Conservation (phyloP, 768 basidiomycete genomes). For the Bullera alba region DNA sequence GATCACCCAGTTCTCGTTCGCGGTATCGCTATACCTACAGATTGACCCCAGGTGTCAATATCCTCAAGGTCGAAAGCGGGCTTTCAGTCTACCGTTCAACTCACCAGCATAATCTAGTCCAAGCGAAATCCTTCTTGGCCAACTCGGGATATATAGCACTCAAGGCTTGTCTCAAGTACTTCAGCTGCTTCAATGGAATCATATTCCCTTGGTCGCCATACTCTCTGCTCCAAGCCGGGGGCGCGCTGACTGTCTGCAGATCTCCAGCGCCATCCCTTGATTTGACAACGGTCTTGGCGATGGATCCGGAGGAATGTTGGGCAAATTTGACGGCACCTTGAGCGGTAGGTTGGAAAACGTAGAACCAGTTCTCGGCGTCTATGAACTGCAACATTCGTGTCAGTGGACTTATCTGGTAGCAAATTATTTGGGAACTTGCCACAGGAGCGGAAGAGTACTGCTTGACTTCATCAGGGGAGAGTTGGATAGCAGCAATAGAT, state of each 20-base stretch:
- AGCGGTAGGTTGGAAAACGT: slow-evolving; percentile 58
- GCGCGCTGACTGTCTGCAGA: no score
- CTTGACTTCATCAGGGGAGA: slow-evolving; percentile 61
- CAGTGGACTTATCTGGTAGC: no score
- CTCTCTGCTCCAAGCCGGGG: slow-evolving; percentile 25
- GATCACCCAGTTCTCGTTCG: slow-evolving; percentile 83
- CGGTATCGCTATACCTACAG: slow-evolving; percentile 81
- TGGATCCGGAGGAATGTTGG: slow-evolving; percentile 71
- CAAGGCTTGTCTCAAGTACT: slow-evolving; percentile 54
- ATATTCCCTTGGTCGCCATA: slow-evolving; percentile 53
- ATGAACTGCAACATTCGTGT: slow-evolving; percentile 53
- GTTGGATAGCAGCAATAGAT: slow-evolving; percentile 65
- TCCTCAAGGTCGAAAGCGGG: no score
- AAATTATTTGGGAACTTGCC: slow-evolving; percentile 17
- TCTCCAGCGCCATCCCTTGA: slow-evolving; percentile 53
- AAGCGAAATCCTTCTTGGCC: slow-evolving; percentile 61
- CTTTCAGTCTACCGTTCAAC: slow-evolving; percentile 47
- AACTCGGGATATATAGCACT: slow-evolving; percentile 68
- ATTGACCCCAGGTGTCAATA: not conserved
- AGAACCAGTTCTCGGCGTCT: slow-evolving; percentile 67
- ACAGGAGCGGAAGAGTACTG: slow-evolving; percentile 53
- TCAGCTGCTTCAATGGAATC: slow-evolving; percentile 59
- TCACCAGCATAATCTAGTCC: slow-evolving; percentile 83
- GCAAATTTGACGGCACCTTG: slow-evolving; percentile 63
- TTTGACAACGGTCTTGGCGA: slow-evolving; percentile 71